These are phyloP conservation scores for Coprinopsis sp. DNA, from an alignment of 768 basidiomycete species.

Conservation along the genomic window DNA sequence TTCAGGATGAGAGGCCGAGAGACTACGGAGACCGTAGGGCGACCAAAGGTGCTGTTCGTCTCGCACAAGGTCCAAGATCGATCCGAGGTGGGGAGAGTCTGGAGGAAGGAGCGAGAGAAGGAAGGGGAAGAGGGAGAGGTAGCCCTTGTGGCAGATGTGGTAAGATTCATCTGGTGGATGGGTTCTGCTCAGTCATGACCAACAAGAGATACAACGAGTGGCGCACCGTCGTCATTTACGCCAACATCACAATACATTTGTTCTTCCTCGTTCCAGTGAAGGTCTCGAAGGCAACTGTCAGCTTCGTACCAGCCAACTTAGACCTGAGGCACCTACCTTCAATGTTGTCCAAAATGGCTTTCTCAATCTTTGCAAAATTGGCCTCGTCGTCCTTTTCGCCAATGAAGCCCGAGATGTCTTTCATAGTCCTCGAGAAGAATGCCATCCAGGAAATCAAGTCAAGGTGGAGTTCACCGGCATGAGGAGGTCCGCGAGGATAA, in stretches of 20 bases:
- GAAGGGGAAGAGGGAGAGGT: conserved; percentile 92
- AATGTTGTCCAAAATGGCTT: conserved; percentile 78
- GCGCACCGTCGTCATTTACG: conserved; percentile 76
- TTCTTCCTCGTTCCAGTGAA: conserved; percentile 88
- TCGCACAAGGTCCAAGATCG: conserved; percentile 74
- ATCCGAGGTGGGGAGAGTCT: conserved; percentile 72
- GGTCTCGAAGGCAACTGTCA: conserved; percentile 42
- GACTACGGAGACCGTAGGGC: conserved; percentile 79
- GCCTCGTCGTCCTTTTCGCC: conserved; percentile 79
- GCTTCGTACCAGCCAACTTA: neutral
- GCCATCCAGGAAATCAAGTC: conserved; percentile 96
- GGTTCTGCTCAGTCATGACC: neutral
- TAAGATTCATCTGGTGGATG: conserved; percentile 81
- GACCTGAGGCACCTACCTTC: conserved; percentile 53
- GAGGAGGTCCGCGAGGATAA: conserved; percentile 87
- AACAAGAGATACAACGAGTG: conserved; percentile 2
- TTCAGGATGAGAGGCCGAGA: conserved; percentile 83
- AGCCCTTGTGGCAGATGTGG: conserved; percentile 88
- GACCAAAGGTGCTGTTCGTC: conserved; percentile 92
- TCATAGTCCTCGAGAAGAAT: conserved; percentile 93
- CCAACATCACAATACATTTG: conserved; percentile 93
- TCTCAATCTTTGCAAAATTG: conserved; percentile 75
- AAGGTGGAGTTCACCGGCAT: conserved; percentile 87
- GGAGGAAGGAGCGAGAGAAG: conserved; percentile 75
- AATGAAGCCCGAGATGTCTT: conserved; percentile 79